Evolutionary conservation across 495 filamentous ascomycete species (phyloP).

Genomic region (Trichoderma reesei): DNA sequence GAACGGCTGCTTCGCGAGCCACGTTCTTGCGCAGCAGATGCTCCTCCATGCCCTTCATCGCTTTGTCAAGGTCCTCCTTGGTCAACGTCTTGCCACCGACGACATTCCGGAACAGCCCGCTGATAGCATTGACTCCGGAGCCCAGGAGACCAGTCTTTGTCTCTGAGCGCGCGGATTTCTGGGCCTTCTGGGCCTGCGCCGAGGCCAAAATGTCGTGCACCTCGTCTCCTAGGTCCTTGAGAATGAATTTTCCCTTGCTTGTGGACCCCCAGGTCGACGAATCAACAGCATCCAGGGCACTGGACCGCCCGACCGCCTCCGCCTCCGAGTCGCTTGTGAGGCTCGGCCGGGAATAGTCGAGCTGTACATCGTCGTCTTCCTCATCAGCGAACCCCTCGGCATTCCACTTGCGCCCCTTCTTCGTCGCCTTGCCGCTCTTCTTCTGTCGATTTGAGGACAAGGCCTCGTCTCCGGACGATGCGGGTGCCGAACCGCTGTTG

Average conservation of each 20-base stretch:
- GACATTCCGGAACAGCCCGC: slow-evolving; percentile 84
- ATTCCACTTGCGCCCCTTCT: slow-evolving; percentile 86
- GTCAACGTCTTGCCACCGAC: slow-evolving; percentile 89
- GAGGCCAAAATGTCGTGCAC: slow-evolving; percentile 81
- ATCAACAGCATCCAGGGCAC: slow-evolving; percentile 60
- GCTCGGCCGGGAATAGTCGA: slow-evolving; percentile 70
- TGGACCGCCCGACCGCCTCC: slow-evolving; percentile 32
- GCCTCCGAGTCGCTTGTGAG: slow-evolving; percentile 44
- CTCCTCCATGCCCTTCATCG: slow-evolving; percentile 90
- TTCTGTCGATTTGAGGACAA: slow-evolving; percentile 44
- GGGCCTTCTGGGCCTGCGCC: slow-evolving; percentile 50
- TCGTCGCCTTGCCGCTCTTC: slow-evolving; percentile 46
- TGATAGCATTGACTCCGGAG: slow-evolving; percentile 66
- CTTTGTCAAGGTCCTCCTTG: slow-evolving; percentile 76
- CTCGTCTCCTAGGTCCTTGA: slow-evolving; percentile 88
- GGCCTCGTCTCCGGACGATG: slow-evolving; percentile 78
- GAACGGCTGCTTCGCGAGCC: slow-evolving; percentile 83
- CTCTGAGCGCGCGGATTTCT: slow-evolving; percentile 30
- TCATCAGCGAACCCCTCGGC: slow-evolving; percentile 82
- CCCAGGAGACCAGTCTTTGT: slow-evolving; percentile 56
- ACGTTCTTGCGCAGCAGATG: slow-evolving; percentile 95
- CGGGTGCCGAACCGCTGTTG: slow-evolving; percentile 38
- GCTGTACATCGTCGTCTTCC: slow-evolving; percentile 55
- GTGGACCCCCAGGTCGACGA: slow-evolving; percentile 72
- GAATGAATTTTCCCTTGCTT: slow-evolving; percentile 85